Conservation (phyloP, 306 rosid genomes). For the Luffa aegyptiaca region DNA sequence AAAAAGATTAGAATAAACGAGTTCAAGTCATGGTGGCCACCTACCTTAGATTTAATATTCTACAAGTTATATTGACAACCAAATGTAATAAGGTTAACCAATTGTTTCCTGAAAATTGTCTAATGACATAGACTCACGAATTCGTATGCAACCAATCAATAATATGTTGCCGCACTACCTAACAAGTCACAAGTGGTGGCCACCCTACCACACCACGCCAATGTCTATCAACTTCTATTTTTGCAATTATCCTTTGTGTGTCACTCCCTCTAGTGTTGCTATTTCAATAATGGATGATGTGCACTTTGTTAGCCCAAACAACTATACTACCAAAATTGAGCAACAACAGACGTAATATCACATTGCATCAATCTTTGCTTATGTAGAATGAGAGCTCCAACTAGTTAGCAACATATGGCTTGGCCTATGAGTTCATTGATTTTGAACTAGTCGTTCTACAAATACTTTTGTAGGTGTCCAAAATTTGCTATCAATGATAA, state of each 20-base stretch:
- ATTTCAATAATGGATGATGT: neutral
- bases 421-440: neutral
- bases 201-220: neutral
- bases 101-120: too few species aligned
- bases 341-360: too few species aligned
- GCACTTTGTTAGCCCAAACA: neutral
- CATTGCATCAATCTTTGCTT: neutral
- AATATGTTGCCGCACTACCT: neutral
- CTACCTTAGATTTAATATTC: too few species aligned
- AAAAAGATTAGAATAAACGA: neutral
- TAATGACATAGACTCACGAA: too few species aligned
- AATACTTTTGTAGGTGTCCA: neutral
- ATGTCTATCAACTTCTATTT: neutral
- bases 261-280: neutral
- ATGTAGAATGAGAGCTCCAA: neutral
- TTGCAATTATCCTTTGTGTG: neutral
- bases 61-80: too few species aligned
- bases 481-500: neutral
- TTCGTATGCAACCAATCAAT: too few species aligned
- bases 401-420: neutral
- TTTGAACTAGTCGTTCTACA: neutral
- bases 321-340: neutral
- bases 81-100: too few species aligned
- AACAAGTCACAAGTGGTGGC: too few species aligned
- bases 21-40: too few species aligned